Base-by-base conservation (phyloP, 805 yeast genomes). In the Lipomyces japonicus region DNA sequence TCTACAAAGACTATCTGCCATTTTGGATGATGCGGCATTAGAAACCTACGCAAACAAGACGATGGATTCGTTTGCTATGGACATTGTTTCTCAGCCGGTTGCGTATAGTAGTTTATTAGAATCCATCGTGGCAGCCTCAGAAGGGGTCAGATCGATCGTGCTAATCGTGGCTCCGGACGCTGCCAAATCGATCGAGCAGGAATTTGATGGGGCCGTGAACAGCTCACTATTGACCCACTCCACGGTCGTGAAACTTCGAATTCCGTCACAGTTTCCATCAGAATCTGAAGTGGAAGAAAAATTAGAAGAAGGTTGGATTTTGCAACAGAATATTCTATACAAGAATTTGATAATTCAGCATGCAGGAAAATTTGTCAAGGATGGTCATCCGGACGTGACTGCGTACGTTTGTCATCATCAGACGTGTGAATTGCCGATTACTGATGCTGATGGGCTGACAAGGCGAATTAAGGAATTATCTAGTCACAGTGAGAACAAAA, bases 1-100 rank as follows among this genome's bases (percentile, higher is more conserved):
- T 46, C 58, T 70, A 23, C 48, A 39, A 41, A 50, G 68, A 5
- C 63, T 69, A n/a, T 48, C 47, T 2, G 42, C 49, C n/a, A 46
- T 60, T 38, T 38, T 58, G 22, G 49, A 46, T 19, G 50, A 61
- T 23, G 40, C 32, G 10, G 45, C 44, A 18, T 53, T 35, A 10
- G 48, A 49, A 34, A 39, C 30, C 10, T 32, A 26, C 34, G 58
- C 57, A 18, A 22, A 30, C n/a, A 44, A 44, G 19, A 45, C 59
- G 38, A 39, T 45, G 19, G 45, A 40, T 23, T 48, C 49, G 21
- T 48, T 40, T 25, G 55, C 54, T 6, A 23, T 25, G 25, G 58
- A 52, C 24, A 45, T 55, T 5, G 14, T 40, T 18, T 25, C 48
- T 14, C 55, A 49, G 35, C 59, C 59, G 21, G 34, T 37, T 21